These are phyloP conservation scores for Cryptococcus sp. DNA, from an alignment of 1,284 basidiomycete genomes.

Conservation along the genomic window DNA sequence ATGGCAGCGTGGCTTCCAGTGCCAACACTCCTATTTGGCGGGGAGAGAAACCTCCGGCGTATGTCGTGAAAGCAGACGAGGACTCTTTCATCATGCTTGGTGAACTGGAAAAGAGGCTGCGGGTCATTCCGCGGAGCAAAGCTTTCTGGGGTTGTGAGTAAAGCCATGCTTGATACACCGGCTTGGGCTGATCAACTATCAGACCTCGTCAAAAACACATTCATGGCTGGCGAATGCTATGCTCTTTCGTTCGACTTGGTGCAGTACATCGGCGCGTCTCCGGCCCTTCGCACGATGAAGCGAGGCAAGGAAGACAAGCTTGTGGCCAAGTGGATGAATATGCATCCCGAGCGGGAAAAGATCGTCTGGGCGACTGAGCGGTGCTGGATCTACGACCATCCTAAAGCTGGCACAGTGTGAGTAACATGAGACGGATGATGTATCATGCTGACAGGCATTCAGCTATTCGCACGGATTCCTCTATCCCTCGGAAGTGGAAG, in stretches of 20 bases:
- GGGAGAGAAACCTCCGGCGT: slow-evolving; percentile 68
- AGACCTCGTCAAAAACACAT: slow-evolving; percentile 85
- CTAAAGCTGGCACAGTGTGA: slow-evolving; percentile 84
- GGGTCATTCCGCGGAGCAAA: slow-evolving; percentile 68
- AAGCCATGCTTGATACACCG: neutral
- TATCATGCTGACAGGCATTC: slow-evolving; percentile 8
- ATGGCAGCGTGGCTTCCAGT: neutral
- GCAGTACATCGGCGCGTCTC: slow-evolving; percentile 79
- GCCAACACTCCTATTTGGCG: slow-evolving; percentile 25
- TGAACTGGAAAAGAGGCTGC: slow-evolving; percentile 81
- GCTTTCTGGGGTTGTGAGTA: slow-evolving; percentile 84
- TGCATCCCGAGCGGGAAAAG: slow-evolving; percentile 76
- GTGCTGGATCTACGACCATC: slow-evolving; percentile 99
- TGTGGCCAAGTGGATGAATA: slow-evolving; percentile 85
- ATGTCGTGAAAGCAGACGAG: slow-evolving; percentile 88
- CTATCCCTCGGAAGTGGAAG: slow-evolving; percentile 85
- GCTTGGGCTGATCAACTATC: slow-evolving; percentile 2
- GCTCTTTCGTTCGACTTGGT: slow-evolving; percentile 87
- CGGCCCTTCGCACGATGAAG: slow-evolving; percentile 66
- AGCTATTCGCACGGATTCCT: slow-evolving; percentile 94
- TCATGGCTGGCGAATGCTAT: slow-evolving; percentile 97
- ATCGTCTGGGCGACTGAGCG: slow-evolving; percentile 89
- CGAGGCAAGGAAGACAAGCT: slow-evolving; percentile 93
- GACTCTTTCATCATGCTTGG: slow-evolving; percentile 92
- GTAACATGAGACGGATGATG: slow-evolving; percentile 40